phyloP scores from a whole-genome alignment of 2,329 filamentous ascomycete species.

The Arthroderma uncinatum region DNA sequence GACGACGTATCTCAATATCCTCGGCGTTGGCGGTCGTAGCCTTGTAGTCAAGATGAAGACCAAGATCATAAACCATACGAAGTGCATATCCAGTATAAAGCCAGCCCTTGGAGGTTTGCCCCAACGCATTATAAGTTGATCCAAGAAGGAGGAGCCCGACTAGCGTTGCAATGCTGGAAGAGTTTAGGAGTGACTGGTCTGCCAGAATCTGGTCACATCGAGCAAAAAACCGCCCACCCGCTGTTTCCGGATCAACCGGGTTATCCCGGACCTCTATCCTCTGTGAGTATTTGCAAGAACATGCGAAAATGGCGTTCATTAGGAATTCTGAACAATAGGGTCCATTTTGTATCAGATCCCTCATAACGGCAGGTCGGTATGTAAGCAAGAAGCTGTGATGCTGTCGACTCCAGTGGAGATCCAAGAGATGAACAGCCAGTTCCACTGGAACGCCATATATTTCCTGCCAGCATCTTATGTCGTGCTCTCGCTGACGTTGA shows the following conservation, averaged over 20 bases:
- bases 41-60: slow-evolving; percentile 29
- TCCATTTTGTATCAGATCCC: slow-evolving; percentile 26
- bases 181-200: slow-evolving; percentile 26
- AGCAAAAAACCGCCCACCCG: slow-evolving; percentile 30
- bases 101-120: slow-evolving; percentile 27
- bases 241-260: slow-evolving; percentile 26
- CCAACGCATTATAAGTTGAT: slow-evolving; percentile 20
- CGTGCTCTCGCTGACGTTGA: slow-evolving; percentile 17
- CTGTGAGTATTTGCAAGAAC: slow-evolving; percentile 32
- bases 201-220: slow-evolving; percentile 29
- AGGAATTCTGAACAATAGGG: slow-evolving; percentile 31
- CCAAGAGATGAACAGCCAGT: slow-evolving; percentile 29
- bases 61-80: slow-evolving; percentile 34
- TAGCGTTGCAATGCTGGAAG: slow-evolving; percentile 29
- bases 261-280: slow-evolving; percentile 26
- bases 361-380: slow-evolving; percentile 32
- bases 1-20: slow-evolving; percentile 22
- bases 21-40: slow-evolving; percentile 20
- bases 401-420: slow-evolving; percentile 33
- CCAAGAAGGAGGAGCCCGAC: slow-evolving; percentile 26
- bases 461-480: slow-evolving; percentile 12
- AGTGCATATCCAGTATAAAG: slow-evolving; percentile 32
- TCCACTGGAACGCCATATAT: slow-evolving; percentile 19
- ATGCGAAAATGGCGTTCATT: slow-evolving; percentile 34
- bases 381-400: slow-evolving; percentile 31